Base-by-base conservation (phyloP, 768 basidiomycete species). In the Russula emetica region DNA sequence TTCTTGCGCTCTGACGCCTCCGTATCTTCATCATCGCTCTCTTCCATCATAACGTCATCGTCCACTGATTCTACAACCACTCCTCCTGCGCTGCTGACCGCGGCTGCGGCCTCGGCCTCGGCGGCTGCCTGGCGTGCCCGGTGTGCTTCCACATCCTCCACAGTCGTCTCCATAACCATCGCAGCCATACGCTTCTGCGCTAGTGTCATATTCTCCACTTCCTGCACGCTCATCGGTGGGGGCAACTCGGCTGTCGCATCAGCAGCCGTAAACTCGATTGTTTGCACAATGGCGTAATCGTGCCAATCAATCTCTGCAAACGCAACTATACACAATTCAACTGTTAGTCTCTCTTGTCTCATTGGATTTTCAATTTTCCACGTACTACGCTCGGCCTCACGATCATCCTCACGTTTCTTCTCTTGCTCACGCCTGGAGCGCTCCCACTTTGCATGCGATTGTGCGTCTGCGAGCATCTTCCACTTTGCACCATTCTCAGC, bases 291-390 rank as follows among this genome's bases (percentile, higher is more conserved):
- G 45, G 94, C 93, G 76, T 97, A 98, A 73, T 98, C 97, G 71
- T 99, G 94, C 97, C 97, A 99, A 72, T 99, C 97, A 69, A 99
- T 98, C 72, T 95, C 92, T 50, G 94, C 92, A 71, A 97, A 95
- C 5, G 95, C 96, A 75, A 86, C 91, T 89, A 64, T 7, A 58
- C 18, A 63, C 10, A 60, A 47, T 69, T 53, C 26, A 52, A 58
- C 36, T 60, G 40, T 63, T 34, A 67, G 69, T 59, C 66, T 61
- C 34, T 36, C 32, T 26, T 60, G 30, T 42, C 22, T 47, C 28
- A 24, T 18, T 26, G n/a, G 26, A 30, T 38, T 55, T n/a, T 38
- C 32, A 14, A 54, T 24, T 34, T 59, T n/a, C 50, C 18, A 82
- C 91, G 70, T 72, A 85, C 92, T 82, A 77, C 86, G 81, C 71